A percentile compares a stretch with the other conserved stretches of the same genome.
Conservation (phyloP, 2,329 filamentous ascomycete genomes). For the Venturia pyrina region DNA sequence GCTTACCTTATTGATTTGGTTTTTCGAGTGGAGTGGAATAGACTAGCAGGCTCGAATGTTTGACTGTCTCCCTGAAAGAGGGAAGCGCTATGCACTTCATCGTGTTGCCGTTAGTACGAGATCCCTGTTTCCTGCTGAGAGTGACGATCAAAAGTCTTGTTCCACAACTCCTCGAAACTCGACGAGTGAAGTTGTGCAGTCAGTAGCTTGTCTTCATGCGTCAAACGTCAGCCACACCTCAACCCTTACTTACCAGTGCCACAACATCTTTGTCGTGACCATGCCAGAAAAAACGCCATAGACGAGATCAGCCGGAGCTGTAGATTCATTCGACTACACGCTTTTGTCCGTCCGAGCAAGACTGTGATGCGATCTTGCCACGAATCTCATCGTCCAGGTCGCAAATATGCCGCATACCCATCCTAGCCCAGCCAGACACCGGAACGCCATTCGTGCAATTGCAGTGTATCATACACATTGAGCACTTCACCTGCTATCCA, state of each 20-base stretch:
- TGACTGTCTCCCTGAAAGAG: neutral
- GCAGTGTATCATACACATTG: neutral
- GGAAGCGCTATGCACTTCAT: neutral
- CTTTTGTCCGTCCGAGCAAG: neutral
- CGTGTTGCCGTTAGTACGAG: neutral
- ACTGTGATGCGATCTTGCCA: neutral
- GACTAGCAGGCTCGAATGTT: neutral
- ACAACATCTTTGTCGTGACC: neutral
- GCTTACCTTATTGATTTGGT: neutral
- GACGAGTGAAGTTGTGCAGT: neutral
- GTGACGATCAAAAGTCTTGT: neutral
- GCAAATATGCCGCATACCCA: neutral
- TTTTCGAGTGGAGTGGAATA: neutral
- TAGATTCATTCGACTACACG: conserved; percentile 3
- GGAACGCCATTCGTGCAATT: neutral
- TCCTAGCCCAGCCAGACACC: neutral
- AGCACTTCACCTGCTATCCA: neutral
- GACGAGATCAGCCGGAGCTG: neutral
- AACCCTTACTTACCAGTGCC: neutral
- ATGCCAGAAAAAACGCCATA: neutral
- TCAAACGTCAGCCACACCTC: neutral
- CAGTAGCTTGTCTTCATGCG: neutral
- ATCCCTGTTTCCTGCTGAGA: neutral
- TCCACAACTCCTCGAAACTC: neutral
- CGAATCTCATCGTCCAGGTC: neutral